Evolutionary conservation across 495 filamentous ascomycete species (phyloP).

Genomic region (Podospora australis): DNA sequence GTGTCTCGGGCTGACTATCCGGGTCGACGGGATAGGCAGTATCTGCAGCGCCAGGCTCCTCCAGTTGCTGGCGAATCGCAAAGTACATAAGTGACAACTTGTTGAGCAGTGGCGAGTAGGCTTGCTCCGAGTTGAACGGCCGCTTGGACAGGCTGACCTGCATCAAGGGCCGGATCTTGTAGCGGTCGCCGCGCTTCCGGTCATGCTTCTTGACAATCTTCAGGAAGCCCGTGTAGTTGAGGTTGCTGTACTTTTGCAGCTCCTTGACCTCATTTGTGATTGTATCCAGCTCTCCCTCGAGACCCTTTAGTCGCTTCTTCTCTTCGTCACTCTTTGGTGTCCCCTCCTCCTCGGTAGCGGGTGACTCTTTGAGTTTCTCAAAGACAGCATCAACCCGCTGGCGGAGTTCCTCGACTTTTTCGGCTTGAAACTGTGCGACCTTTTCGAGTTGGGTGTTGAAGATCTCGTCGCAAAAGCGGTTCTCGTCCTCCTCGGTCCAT

Average conservation of each 20-base stretch:
- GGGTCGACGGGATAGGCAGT: constrained; percentile 27
- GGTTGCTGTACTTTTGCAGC: constrained; percentile 86
- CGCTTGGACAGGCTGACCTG: constrained; percentile 79
- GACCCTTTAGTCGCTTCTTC: constrained; percentile 55
- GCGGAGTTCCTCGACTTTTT: constrained; percentile 64
- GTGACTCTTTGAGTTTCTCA: constrained; percentile 54
- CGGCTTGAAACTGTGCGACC: constrained; percentile 80
- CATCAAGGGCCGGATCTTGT: constrained; percentile 83
- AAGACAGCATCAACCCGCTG: constrained; percentile 57
- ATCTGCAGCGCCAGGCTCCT: constrained; percentile 36
- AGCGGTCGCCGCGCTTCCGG: constrained; percentile 69
- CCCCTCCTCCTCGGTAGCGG: constrained; percentile 13
- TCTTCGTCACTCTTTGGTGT: constrained; percentile 37
- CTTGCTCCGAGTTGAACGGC: constrained; percentile 87
- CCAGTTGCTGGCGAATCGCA: constrained; percentile 77
- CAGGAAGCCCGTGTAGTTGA: constrained; percentile 96
- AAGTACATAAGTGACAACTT: constrained; percentile 92
- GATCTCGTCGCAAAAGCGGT: constrained; percentile 85
- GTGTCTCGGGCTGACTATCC: constrained; percentile 35
- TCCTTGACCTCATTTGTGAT: constrained; percentile 90
- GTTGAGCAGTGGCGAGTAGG: constrained; percentile 84
- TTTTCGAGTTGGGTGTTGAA: constrained; percentile 93
- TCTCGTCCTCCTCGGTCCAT: constrained; percentile 97
- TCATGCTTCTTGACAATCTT: constrained; percentile 99
- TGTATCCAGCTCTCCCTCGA: constrained; percentile 69